Evolutionary conservation across 768 basidiomycete species (phyloP).

Genomic region (Boletus sp.): DNA sequence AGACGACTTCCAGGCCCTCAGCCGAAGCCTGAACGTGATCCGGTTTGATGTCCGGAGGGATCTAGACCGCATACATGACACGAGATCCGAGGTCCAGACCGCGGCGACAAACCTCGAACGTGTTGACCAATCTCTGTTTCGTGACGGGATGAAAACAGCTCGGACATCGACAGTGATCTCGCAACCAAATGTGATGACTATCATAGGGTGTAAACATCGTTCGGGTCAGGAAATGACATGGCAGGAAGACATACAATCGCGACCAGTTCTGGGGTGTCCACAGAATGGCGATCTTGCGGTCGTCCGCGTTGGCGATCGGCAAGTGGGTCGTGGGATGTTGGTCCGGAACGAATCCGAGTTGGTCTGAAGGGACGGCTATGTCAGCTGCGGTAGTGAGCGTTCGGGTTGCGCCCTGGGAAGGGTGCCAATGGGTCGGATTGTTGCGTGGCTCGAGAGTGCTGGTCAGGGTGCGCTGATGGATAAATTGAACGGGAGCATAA

Average conservation of each 20-base stretch:
- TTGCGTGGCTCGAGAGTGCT: not conserved
- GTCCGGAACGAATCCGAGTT: slow-evolving; percentile 28
- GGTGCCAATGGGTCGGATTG: not conserved
- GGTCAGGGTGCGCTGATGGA: not conserved
- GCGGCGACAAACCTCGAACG: slow-evolving; percentile 61
- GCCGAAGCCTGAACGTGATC: slow-evolving; percentile 50
- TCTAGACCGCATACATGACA: slow-evolving; percentile 43
- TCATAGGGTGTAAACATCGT: not conserved
- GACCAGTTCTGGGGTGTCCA: slow-evolving; percentile 76
- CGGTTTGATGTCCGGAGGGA: slow-evolving; percentile 73
- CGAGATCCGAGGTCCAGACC: not conserved
- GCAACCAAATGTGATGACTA: slow-evolving; percentile 91
- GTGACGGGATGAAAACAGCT: slow-evolving; percentile 85
- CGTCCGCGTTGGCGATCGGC: slow-evolving; percentile 56
- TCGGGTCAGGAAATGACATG: not conserved
- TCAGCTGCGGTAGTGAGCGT: not conserved
- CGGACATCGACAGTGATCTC: slow-evolving; percentile 90
- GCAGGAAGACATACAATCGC: slow-evolving; percentile 58
- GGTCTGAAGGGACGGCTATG: slow-evolving; percentile 24
- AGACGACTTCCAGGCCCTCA: slow-evolving; percentile 72
- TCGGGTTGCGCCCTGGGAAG: slow-evolving; percentile 1
- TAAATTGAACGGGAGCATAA: not conserved
- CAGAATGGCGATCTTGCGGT: slow-evolving; percentile 60
- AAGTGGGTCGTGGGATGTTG: slow-evolving; percentile 31
- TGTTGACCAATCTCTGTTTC: slow-evolving; percentile 86